Conservation (phyloP, 1,284 basidiomycete genomes). For the Ganoderma lucidum region DNA sequence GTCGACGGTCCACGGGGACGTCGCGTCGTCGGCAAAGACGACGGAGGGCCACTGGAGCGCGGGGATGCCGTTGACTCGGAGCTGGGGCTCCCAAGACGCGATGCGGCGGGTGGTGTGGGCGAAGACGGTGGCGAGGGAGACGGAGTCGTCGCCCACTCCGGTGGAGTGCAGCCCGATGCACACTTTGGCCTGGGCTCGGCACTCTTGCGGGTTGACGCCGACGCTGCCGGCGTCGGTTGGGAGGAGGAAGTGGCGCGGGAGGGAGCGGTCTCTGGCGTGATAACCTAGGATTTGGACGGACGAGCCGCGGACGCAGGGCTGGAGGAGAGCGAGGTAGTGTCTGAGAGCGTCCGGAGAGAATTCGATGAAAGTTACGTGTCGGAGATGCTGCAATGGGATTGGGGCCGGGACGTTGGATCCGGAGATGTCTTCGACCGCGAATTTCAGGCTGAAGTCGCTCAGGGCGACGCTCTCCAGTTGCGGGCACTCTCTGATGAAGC, state of each 20-base stretch:
- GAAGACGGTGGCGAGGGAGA: slow-evolving; percentile 11
- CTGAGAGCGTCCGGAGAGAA: not conserved
- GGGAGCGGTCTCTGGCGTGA: not conserved
- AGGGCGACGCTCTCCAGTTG: slow-evolving; percentile 10
- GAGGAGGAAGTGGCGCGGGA: slow-evolving; percentile 4
- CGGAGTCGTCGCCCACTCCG: not conserved
- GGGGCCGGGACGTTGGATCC: not conserved
- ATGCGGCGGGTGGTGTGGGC: slow-evolving; percentile 13
- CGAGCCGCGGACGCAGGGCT: not conserved
- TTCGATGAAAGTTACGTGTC: slow-evolving; percentile 11
- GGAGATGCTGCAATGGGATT: slow-evolving; percentile 6
- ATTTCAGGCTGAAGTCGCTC: not conserved
- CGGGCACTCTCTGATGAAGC: slow-evolving; percentile 11
- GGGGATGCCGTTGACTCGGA: not conserved
- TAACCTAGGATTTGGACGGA: slow-evolving; percentile 11
- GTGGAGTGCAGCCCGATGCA: slow-evolving; percentile 14
- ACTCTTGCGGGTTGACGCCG: not conserved
- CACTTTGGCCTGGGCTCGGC: not conserved
- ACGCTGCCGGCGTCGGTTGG: not conserved
- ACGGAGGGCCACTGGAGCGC: not conserved
- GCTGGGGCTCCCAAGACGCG: not conserved
- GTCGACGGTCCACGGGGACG: not conserved
- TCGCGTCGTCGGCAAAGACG: not conserved
- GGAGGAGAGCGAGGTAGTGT: slow-evolving; percentile 13
- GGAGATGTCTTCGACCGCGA: not conserved